phyloP scores from a whole-genome alignment of 139 green algal genomes.

The Gonium pectorale region DNA sequence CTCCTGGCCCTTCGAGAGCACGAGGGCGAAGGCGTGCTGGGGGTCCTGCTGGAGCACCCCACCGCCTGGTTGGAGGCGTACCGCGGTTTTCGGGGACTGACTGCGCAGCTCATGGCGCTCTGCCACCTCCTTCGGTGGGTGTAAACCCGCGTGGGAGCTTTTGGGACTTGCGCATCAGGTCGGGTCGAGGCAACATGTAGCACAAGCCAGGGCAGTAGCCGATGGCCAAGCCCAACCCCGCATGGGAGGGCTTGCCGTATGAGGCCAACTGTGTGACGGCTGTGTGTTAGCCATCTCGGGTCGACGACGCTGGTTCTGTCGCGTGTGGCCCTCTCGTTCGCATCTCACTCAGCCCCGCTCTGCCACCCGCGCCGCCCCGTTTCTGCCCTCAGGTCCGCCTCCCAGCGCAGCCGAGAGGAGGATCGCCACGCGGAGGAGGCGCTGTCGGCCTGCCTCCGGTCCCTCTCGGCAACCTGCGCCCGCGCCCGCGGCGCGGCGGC shows the following conservation, averaged over 20 bases:
- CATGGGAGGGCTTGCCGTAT: too few species aligned
- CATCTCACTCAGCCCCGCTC: too few species aligned
- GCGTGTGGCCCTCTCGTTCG: too few species aligned
- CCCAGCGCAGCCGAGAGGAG: background rate
- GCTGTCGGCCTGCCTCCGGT: background rate
- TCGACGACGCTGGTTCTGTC: too few species aligned
- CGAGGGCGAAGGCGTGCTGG: conserved; percentile 17
- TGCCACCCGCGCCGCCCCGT: background rate
- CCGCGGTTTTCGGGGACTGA: conserved; percentile 13
- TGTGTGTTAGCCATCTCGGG: too few species aligned
- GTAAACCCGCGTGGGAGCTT: too few species aligned
- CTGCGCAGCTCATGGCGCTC: background rate
- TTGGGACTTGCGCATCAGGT: too few species aligned
- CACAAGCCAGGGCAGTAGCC: too few species aligned
- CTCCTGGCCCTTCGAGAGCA: background rate
- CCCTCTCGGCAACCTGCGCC: background rate
- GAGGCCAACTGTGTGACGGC: too few species aligned
- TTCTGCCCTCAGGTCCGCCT: background rate
- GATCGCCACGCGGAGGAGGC: background rate
- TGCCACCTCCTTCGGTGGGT: background rate
- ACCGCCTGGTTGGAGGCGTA: conserved; percentile 24
- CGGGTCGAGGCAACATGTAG: too few species aligned
- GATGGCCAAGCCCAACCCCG: too few species aligned
- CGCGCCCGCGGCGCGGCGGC: conserved; percentile 10
- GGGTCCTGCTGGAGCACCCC: conserved; percentile 23